Conservation (phyloP, 2,329 filamentous ascomycete genomes). For the Pseudogymnoascus sp. region DNA sequence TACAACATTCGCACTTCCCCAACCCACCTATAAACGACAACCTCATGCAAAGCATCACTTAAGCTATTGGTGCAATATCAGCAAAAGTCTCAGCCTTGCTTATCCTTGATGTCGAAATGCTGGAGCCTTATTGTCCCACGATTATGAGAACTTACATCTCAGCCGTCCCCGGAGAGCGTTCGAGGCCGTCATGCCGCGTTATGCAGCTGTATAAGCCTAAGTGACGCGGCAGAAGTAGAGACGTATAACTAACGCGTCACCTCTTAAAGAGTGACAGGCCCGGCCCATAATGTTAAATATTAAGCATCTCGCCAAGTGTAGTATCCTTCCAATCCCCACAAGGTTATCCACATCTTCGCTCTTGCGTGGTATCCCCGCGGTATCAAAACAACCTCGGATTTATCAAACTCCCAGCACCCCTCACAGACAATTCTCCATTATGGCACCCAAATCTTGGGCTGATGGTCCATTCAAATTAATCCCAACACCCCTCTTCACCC, state of each 20-base stretch:
- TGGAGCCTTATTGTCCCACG: background rate
- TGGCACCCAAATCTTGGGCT: background rate
- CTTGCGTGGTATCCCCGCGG: background rate
- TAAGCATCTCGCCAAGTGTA: background rate
- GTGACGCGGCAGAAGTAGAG: background rate
- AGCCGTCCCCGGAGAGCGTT: background rate
- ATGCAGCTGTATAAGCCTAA: background rate
- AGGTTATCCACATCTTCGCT: background rate
- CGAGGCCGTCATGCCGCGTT: background rate
- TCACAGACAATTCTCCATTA: background rate
- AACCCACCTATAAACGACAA: background rate
- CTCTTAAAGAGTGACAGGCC: background rate
- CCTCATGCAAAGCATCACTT: background rate
- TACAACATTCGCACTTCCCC: background rate
- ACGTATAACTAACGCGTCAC: background rate
- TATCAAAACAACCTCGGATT: background rate
- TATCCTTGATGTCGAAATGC: too few relatives aligned
- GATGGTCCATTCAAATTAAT: conserved; percentile 17
- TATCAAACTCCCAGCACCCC: too few relatives aligned
- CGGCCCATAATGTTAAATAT: background rate
- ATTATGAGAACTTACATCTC: background rate
- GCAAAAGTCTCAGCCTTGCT: background rate
- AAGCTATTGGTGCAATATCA: background rate
- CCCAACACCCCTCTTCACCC: conserved; percentile 16
- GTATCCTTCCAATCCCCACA: background rate